Evolutionary conservation across 495 filamentous ascomycete genomes (phyloP), one percentile per base, ranked within the genome.

Genomic region (Penicillium manginii): DNA sequence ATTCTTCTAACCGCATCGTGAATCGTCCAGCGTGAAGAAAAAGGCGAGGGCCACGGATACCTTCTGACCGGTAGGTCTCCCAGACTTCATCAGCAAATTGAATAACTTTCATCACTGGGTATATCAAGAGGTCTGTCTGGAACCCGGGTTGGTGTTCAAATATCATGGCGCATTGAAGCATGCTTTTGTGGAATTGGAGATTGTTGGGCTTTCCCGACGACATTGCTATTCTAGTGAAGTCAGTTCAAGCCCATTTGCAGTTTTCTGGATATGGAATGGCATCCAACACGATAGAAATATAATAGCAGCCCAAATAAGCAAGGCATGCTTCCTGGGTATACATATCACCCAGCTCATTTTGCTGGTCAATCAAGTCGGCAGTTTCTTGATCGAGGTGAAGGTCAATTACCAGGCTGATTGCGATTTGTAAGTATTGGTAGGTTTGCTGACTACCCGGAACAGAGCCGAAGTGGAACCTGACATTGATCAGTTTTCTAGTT

Each of bases 341-440:
- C 22, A 35, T 37, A 31, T 59, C 48, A 48, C 32, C 18, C 11
- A 54, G 37, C 40, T 59, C 50, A 26, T 23, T 46, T 52, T 29
- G 39, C 35, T 32, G 50, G 12, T 39, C 57, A 48, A 59, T 18
- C 26, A 59, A 54, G 23, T 61, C 55, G 10, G 43, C 40, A 50
- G 37, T 39, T 14, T 39, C 15, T 39, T 39, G 35, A n/a, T 39
- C 35, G 35, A 39, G 35, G 23, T 50, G 42, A 50, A 65, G 35
- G 23, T 68, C 61, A 43, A 70, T 45, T 10, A 59, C 62, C 52
- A 65, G 56, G 21, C 58, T 59, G 43, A 68, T 56, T 32, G 64
- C 60, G 21, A 63, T 66, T 40, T 66, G 64, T 42, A 63, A 33
- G 32, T 60, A 54, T 42, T 54, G 53, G 31, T 67, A 58, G 12